These are phyloP conservation scores for Termitomyces heimii DNA, from an alignment of 768 basidiomycete genomes.

Conservation along the genomic window DNA sequence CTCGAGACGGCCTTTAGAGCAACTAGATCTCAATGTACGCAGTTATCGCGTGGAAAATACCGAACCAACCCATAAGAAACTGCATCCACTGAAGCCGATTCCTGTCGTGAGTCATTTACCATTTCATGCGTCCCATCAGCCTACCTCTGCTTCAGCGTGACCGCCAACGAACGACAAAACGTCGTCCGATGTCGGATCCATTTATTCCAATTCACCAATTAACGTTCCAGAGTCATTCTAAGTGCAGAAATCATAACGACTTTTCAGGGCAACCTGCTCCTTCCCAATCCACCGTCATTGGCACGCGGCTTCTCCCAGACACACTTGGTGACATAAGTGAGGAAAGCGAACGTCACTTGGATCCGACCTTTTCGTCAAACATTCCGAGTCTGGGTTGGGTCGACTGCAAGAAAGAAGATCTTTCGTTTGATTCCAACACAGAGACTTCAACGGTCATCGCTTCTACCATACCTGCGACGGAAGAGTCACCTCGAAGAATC, in stretches of 20 bases:
- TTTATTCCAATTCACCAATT: not conserved
- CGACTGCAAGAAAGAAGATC: slow-evolving; percentile 4
- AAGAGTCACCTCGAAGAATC: not conserved
- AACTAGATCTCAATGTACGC: slow-evolving; percentile 7
- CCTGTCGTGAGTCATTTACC: not conserved
- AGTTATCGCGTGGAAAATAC: not conserved
- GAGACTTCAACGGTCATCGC: slow-evolving; percentile 1
- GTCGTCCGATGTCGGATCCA: not conserved
- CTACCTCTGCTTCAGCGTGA: not conserved
- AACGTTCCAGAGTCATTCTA: not conserved
- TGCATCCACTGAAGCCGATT: not conserved
- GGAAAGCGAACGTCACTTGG: slow-evolving; percentile 1
- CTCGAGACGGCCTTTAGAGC: slow-evolving; percentile 4
- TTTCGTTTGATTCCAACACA: slow-evolving; percentile 1
- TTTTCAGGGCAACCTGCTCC: not conserved
- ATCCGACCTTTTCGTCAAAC: slow-evolving; percentile 5
- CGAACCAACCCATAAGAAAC: not conserved
- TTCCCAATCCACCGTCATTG: not conserved
- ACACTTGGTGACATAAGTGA: slow-evolving; percentile 5
- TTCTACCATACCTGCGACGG: not conserved
- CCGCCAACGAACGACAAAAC: not conserved
- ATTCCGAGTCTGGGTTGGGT: slow-evolving; percentile 4
- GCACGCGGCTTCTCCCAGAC: not conserved
- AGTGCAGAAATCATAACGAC: not conserved
- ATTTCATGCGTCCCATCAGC: not conserved